phyloP scores from a whole-genome alignment of 2,329 filamentous ascomycete species.

The Delphinella strobiligena region DNA sequence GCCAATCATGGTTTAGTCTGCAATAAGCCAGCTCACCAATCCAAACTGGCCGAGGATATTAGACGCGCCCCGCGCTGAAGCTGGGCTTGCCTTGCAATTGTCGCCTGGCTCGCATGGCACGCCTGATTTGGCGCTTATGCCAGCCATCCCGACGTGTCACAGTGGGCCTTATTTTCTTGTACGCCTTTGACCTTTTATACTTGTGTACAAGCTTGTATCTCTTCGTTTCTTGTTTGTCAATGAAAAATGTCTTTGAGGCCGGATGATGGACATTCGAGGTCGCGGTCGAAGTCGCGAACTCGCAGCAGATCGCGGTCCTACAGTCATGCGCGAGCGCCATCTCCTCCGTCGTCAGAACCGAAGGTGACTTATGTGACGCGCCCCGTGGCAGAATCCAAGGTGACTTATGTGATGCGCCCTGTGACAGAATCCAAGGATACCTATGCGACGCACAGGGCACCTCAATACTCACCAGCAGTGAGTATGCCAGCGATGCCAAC shows the following conservation, averaged over 20 bases:
- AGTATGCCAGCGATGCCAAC: slow-evolving; percentile 13
- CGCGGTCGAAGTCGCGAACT: slow-evolving; percentile 30
- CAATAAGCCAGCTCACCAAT: no score
- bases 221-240: not conserved
- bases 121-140: no score
- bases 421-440: slow-evolving; percentile 1
- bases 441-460: slow-evolving; percentile 11
- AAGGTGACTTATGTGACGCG: slow-evolving; percentile 11
- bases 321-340: slow-evolving; percentile 25
- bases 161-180: no score
- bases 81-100: no score
- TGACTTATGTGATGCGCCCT: slow-evolving; percentile 11
- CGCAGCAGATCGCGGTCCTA: slow-evolving; percentile 25
- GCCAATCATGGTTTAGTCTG: no score
- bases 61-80: no score
- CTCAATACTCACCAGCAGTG: slow-evolving; percentile 8
- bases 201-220: no score
- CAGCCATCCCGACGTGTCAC: no score
- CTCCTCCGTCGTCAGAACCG: not conserved
- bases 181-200: no score
- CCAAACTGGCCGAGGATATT: no score
- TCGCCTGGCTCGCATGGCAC: no score
- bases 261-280: slow-evolving; percentile 28
- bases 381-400: not conserved
- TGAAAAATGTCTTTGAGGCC: slow-evolving; percentile 27